These are phyloP conservation scores for Colletotrichum camelliae DNA, from an alignment of 2,329 filamentous ascomycete genomes.

Conservation along the genomic window DNA sequence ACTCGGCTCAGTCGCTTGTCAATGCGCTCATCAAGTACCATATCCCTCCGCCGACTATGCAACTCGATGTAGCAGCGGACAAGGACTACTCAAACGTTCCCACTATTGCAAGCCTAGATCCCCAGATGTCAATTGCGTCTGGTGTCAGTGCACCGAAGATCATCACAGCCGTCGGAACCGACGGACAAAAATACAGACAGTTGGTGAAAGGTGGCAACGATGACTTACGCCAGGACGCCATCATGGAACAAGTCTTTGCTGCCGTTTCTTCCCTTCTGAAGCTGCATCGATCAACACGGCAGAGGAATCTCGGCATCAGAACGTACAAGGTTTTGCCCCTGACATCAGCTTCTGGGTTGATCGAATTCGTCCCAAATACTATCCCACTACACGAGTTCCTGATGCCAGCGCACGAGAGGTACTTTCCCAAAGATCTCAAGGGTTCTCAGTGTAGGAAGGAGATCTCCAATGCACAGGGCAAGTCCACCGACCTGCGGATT, in stretches of 20 bases:
- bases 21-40: constrained; percentile 66
- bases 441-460: constrained; percentile 77
- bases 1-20: constrained; percentile 67
- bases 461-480: constrained; percentile 75
- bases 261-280: constrained; percentile 91
- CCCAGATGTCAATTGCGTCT: constrained; percentile 82
- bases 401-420: constrained; percentile 86
- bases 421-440: constrained; percentile 85
- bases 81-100: constrained; percentile 81
- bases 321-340: constrained; percentile 97
- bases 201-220: constrained; percentile 96
- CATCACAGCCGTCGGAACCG: constrained; percentile 78
- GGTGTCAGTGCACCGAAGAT: constrained; percentile 95
- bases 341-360: constrained; percentile 83
- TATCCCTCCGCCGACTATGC: constrained; percentile 89
- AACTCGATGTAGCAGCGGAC: constrained; percentile 75
- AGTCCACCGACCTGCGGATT: constrained; percentile 73
- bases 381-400: constrained; percentile 91
- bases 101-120: constrained; percentile 72
- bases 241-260: constrained; percentile 99
- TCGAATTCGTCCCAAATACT: constrained; percentile 96
- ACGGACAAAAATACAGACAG: constrained; percentile 85
- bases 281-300: constrained; percentile 84
- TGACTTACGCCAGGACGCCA: constrained; percentile 94
- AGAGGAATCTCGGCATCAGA: constrained; percentile 86